Conservation (phyloP, 2,329 filamentous ascomycete genomes). For the Chalaropsis ovoidea region DNA sequence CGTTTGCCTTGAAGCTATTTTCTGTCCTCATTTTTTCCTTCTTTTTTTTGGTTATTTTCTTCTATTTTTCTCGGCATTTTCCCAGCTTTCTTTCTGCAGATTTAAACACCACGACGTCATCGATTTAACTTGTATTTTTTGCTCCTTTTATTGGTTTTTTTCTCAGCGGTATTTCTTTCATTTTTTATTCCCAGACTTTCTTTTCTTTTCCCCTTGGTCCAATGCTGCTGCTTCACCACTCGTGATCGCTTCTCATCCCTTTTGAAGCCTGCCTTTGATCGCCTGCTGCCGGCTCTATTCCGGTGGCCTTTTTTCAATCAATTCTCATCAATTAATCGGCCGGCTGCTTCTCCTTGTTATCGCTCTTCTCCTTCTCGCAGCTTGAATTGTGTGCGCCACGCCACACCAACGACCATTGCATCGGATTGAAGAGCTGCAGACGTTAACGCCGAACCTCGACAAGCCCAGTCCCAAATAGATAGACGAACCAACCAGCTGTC, state of each 20-base stretch:
- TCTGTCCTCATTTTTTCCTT: background rate
- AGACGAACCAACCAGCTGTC: background rate
- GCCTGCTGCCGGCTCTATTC: too few species aligned
- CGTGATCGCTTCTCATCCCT: background rate
- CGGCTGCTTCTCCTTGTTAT: too few species aligned
- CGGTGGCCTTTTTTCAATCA: too few species aligned
- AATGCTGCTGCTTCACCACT: background rate
- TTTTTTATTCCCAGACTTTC: background rate
- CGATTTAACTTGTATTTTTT: constrained; percentile 7
- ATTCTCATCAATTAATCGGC: too few species aligned
- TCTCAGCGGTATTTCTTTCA: background rate
- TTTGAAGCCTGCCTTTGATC: too few species aligned
- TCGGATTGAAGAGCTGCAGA: too few species aligned
- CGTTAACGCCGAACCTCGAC: too few species aligned
- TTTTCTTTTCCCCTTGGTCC: background rate
- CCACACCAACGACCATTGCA: too few species aligned
- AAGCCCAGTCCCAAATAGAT: background rate
- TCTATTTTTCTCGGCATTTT: background rate
- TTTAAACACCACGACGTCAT: background rate
- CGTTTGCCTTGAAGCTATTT: background rate
- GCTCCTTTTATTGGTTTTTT: background rate
- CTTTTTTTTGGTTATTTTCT: background rate
- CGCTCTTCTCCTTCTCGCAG: too few species aligned
- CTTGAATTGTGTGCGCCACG: too few species aligned
- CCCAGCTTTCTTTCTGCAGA: background rate